Conservation (phyloP, 2,329 filamentous ascomycete species). For the Achaetomium macrosporum region DNA sequence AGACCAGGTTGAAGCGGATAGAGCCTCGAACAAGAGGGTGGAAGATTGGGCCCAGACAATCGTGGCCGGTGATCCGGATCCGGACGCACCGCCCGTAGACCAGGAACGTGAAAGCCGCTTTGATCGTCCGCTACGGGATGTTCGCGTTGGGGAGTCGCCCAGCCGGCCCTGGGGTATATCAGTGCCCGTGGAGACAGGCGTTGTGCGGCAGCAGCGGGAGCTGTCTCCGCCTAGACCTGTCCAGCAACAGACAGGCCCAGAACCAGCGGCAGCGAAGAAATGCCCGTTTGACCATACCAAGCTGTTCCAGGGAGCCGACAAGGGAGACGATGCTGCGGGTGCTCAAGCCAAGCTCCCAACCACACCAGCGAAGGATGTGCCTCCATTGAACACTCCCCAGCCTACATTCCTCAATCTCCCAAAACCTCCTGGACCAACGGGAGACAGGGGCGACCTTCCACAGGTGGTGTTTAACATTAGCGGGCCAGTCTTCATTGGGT, state of each 20-base stretch:
- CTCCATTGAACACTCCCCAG: slow-evolving; percentile 29
- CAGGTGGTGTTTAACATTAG: slow-evolving; percentile 72
- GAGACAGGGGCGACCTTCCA: slow-evolving; percentile 37
- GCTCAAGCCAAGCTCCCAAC: slow-evolving; percentile 18
- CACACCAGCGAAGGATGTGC: slow-evolving; percentile 24
- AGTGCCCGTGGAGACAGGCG: slow-evolving; percentile 56
- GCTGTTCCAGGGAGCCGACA: slow-evolving; percentile 16
- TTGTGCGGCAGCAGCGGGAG: slow-evolving; percentile 32
- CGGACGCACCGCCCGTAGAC: slow-evolving; percentile 28
- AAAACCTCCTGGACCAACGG: slow-evolving; percentile 6
- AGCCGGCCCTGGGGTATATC: slow-evolving; percentile 90
- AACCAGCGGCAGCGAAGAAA: slow-evolving; percentile 36
- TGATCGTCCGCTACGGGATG: slow-evolving; percentile 77
- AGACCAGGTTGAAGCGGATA: slow-evolving; percentile 33
- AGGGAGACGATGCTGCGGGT: slow-evolving; percentile 1
- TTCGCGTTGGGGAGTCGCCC: slow-evolving; percentile 89
- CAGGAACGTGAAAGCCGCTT: slow-evolving; percentile 67
- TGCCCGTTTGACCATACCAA: slow-evolving; percentile 49
- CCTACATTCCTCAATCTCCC: slow-evolving; percentile 49
- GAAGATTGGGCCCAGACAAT: slow-evolving; percentile 72
- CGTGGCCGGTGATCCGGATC: slow-evolving; percentile 24
- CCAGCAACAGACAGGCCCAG: slow-evolving; percentile 32
- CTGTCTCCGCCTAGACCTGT: slow-evolving; percentile 56
- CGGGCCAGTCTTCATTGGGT: slow-evolving; percentile 90
- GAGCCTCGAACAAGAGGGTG: slow-evolving; percentile 62